phyloP scores from a whole-genome alignment of 176 grass and related monocot genomes.

The Musa itinerans region DNA sequence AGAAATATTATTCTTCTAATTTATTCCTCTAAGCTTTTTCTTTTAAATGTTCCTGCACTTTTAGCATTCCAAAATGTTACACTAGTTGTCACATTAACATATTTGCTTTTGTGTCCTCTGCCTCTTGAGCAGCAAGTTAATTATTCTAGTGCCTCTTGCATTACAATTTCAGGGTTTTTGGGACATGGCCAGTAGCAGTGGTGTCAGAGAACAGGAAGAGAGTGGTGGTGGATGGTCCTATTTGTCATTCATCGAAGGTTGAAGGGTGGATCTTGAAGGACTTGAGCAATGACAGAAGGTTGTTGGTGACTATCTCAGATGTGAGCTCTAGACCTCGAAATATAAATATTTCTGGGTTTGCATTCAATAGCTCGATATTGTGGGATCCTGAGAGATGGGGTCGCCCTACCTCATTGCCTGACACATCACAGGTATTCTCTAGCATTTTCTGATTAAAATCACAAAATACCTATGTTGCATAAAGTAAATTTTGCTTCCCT shows the following conservation, averaged over 20 bases:
- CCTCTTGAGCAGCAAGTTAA: not conserved
- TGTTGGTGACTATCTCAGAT: not conserved
- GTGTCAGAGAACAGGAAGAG: slow-evolving; percentile 46
- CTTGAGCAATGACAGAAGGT: slow-evolving; percentile 29
- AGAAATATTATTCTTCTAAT: no score
- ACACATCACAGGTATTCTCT: slow-evolving; percentile 31
- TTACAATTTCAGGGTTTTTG: slow-evolving; percentile 60
- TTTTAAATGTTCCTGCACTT: not conserved
- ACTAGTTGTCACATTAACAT: not conserved
- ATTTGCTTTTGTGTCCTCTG: not conserved
- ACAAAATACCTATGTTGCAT: not conserved
- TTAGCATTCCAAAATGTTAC: not conserved
- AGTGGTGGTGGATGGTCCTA: slow-evolving; percentile 64
- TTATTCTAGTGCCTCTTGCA: not conserved
- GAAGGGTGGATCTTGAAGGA: slow-evolving; percentile 82
- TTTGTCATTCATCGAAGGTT: slow-evolving; percentile 74
- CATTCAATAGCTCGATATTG: slow-evolving; percentile 58
- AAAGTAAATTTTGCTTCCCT: not conserved
- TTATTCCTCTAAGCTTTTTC: not conserved
- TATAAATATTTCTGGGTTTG: slow-evolving; percentile 38
- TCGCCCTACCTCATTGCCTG: slow-evolving; percentile 26
- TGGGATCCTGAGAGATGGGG: slow-evolving; percentile 46
- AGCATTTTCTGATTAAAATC: not conserved
- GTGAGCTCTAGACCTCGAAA: slow-evolving; percentile 8
- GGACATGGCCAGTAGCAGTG: slow-evolving; percentile 88